Percentiles rank a stretch among this genome's conserved stretches.
Evolutionary conservation across 345 rosid species (phyloP).

Genomic region (Citrus inodora): DNA sequence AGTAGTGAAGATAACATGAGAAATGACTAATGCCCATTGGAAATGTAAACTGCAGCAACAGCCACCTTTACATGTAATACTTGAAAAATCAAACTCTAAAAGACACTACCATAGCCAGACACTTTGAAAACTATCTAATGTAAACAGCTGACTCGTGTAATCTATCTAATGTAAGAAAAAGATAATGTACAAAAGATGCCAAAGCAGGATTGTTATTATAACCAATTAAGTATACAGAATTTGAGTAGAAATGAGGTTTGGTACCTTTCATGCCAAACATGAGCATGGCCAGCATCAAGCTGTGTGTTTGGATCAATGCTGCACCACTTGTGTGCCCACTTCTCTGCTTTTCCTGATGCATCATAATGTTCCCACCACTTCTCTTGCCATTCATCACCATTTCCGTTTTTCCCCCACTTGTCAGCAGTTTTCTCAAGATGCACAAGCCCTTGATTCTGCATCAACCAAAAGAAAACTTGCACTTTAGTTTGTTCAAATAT

Average conservation of each 20-base stretch:
- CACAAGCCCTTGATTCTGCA: constrained; percentile 61
- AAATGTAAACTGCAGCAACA: neutral
- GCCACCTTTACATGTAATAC: neutral
- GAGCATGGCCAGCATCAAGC: constrained; percentile 91
- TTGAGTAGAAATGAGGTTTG: neutral
- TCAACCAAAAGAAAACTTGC: neutral
- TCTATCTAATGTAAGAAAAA: neutral
- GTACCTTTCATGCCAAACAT: constrained; percentile 97
- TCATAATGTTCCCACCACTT: constrained; percentile 93
- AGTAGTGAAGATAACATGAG: neutral
- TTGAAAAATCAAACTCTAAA: neutral
- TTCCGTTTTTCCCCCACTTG: constrained; percentile 94
- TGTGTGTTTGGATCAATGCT: constrained; percentile 75
- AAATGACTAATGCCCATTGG: neutral
- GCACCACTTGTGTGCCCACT: constrained; percentile 99
- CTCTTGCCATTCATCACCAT: constrained; percentile 91
- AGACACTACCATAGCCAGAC: neutral
- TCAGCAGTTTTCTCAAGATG: constrained; percentile 94
- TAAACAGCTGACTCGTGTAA: neutral
- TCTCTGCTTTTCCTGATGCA: constrained; percentile 78
- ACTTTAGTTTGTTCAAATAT: neutral
- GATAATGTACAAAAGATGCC: neutral
- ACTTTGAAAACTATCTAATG: neutral
- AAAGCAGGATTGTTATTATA: neutral
- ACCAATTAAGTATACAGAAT: neutral